Evolutionary conservation across 192 early-diverging fungal genomes (phyloP).

Genomic region (Coemansia sp.): DNA sequence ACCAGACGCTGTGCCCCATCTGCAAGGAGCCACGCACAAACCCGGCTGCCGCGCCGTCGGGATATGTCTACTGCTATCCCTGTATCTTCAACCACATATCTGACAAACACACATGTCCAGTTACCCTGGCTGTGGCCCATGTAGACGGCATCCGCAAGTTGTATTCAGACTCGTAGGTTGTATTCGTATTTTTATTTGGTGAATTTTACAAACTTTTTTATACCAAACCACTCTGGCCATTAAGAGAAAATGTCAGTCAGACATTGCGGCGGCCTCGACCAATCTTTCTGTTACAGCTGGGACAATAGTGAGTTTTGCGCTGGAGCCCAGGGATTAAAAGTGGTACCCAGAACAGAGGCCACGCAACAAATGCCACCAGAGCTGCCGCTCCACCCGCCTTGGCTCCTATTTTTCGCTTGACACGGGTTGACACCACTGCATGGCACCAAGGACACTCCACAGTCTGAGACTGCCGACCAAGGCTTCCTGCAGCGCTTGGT

Average conservation of each 20-base stretch:
- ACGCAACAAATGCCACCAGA: conserved; percentile 32
- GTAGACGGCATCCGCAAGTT: conserved; percentile 44
- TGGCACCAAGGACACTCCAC: conserved; percentile 57
- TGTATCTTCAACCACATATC: conserved; percentile 79
- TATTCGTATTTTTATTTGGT: not conserved
- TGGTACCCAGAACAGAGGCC: conserved; percentile 56
- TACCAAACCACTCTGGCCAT: no score
- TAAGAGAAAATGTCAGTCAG: not conserved
- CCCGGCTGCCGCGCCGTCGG: conserved; percentile 81
- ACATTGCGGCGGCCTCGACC: conserved; percentile 34
- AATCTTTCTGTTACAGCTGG: conserved; percentile 44
- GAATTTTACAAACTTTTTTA: not conserved
- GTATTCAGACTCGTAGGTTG: conserved; percentile 33
- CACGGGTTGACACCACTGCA: conserved; percentile 19
- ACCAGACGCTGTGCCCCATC: conserved; percentile 76
- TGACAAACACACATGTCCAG: conserved; percentile 72
- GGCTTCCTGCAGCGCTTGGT: conserved; percentile 27
- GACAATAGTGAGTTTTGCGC: conserved; percentile 52
- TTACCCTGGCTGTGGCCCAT: conserved; percentile 58
- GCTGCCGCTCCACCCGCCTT: conserved; percentile 43
- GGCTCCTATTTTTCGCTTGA: conserved; percentile 31
- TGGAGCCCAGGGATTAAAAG: conserved; percentile 40
- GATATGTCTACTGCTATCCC: conserved; percentile 93
- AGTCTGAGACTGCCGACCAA: conserved; percentile 32
- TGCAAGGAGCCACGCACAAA: conserved; percentile 75